phyloP scores from a whole-genome alignment of 257 asterid species.

The Coffea canephora region DNA sequence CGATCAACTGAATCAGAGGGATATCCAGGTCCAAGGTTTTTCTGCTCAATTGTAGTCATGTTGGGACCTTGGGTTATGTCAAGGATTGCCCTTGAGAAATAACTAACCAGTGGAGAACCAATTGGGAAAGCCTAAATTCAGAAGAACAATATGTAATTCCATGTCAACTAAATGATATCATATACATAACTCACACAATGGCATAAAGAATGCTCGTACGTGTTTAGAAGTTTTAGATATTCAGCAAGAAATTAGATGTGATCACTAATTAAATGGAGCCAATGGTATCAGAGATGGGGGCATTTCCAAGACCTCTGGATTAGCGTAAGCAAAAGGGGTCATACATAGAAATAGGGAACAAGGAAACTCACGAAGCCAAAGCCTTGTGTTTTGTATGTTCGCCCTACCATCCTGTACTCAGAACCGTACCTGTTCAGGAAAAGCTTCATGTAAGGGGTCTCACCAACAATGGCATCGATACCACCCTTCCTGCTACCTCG shows the following conservation, averaged over 20 bases:
- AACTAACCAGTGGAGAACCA: conserved; percentile 31
- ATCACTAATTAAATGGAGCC: no score
- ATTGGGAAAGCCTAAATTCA: conserved; percentile 38
- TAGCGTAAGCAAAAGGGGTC: background rate
- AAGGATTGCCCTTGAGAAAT: conserved; percentile 52
- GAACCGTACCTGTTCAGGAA: conserved; percentile 36
- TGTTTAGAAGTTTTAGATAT: no score
- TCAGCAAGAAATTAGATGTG: no score
- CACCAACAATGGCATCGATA: conserved; percentile 53
- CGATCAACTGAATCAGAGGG: conserved; percentile 46
- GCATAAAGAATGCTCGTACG: no score
- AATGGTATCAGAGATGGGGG: background rate
- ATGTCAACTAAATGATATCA: no score
- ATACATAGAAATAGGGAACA: background rate
- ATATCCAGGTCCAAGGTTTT: conserved; percentile 46
- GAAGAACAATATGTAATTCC: background rate
- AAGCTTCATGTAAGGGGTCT: conserved; percentile 54
- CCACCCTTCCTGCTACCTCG: conserved; percentile 49
- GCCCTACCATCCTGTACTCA: conserved; percentile 47
- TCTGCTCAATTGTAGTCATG: conserved; percentile 29
- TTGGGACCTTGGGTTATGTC: conserved; percentile 36
- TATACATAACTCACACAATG: no score
- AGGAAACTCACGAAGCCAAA: conserved; percentile 50
- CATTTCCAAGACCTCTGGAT: background rate
- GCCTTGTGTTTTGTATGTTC: conserved; percentile 47